Conservation (phyloP, 2,329 filamentous ascomycete genomes). For the Albophoma yamanashiensis region DNA sequence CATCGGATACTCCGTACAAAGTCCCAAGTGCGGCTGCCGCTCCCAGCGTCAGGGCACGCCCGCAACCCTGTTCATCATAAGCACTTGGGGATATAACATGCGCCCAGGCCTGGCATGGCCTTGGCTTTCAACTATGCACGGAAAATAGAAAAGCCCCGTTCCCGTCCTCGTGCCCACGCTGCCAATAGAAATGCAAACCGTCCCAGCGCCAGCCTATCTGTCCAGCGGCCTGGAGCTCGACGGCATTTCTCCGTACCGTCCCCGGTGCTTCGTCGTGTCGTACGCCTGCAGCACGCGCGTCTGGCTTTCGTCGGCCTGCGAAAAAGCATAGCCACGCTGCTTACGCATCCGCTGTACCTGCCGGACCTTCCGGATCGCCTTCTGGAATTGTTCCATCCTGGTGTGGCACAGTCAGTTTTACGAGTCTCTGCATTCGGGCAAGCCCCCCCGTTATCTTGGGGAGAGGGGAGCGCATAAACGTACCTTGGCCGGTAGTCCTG, state of each 20-base stretch:
- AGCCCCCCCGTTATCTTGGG: background rate
- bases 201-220: slow-evolving; percentile 6
- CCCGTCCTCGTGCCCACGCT: background rate
- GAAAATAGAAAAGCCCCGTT: background rate
- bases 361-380: slow-evolving; percentile 94
- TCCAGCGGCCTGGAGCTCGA: slow-evolving; percentile 29
- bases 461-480: slow-evolving; percentile 16
- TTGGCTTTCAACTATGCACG: background rate
- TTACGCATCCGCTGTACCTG: slow-evolving; percentile 99
- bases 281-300: slow-evolving; percentile 93
- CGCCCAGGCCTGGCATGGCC: background rate
- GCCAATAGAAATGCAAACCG: background rate
- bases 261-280: slow-evolving; percentile 87
- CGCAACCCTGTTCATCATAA: background rate
- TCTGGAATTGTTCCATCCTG: slow-evolving; percentile 99
- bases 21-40: background rate
- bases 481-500: slow-evolving; percentile 96
- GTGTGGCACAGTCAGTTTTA: background rate
- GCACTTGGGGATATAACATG: background rate
- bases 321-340: slow-evolving; percentile 96
- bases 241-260: slow-evolving; percentile 89
- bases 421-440: background rate
- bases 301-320: slow-evolving; percentile 92
- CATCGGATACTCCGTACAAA: background rate
- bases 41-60: background rate